Conservation (phyloP, 139 green algal species). For the Volvox reticuliferus region DNA sequence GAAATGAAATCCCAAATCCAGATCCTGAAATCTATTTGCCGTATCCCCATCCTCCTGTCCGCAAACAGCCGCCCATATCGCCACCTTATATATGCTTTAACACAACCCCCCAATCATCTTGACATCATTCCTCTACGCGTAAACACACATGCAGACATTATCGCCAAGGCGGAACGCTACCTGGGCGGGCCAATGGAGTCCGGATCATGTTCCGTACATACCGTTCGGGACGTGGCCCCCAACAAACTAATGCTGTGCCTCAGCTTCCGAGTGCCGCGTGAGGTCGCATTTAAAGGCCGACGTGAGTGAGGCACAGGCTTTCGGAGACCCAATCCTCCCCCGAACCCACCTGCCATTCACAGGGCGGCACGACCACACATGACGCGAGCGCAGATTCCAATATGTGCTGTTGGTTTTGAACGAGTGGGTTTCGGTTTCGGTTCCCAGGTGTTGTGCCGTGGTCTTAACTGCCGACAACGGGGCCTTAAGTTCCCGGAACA, state of each 20-base stretch:
- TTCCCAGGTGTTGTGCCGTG: no score
- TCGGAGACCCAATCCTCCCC: no score
- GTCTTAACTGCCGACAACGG: no score
- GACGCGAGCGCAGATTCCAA: neutral
- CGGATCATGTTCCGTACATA: slow-evolving; percentile 61
- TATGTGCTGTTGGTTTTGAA: neutral
- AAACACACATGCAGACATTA: slow-evolving; percentile 58
- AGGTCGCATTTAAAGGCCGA: slow-evolving; percentile 71
- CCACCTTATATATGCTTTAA: no score
- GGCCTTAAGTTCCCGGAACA: no score
- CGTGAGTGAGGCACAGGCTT: no score
- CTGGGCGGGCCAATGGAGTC: slow-evolving; percentile 76
- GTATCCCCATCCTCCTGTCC: no score
- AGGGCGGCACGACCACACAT: neutral
- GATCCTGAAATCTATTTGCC: no score
- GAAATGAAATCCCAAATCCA: no score
- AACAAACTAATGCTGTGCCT: slow-evolving; percentile 96
- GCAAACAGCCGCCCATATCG: no score
- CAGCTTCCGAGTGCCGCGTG: slow-evolving; percentile 84
- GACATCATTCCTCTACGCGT: neutral
- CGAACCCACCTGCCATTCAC: neutral
- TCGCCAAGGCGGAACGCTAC: slow-evolving; percentile 65
- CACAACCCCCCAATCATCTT: no score
- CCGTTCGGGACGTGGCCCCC: slow-evolving; percentile 92
- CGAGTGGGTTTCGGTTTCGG: neutral